Evolutionary conservation across 2,329 filamentous ascomycete genomes (phyloP).

Genomic region (Periglandula ipomoeae): DNA sequence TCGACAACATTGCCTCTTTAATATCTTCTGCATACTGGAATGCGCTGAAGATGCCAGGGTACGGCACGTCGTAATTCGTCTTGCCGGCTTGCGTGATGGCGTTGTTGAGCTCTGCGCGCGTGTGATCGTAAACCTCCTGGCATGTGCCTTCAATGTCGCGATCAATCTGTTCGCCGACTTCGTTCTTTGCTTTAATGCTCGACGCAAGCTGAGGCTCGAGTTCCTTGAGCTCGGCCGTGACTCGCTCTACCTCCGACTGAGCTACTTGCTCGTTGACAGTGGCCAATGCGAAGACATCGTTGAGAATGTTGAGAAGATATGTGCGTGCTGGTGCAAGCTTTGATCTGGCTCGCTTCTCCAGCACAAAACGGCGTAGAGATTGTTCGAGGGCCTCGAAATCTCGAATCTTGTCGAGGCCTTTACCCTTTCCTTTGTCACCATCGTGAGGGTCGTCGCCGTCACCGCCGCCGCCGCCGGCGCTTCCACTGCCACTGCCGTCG

Average conservation of each 20-base stretch:
- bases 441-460: conserved; percentile 48
- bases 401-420: conserved; percentile 76
- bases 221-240: conserved; percentile 68
- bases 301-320: conserved; percentile 86
- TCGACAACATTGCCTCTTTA: conserved; percentile 82
- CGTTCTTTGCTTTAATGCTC: conserved; percentile 67
- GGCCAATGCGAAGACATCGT: conserved; percentile 76
- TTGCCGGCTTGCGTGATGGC: conserved; percentile 72
- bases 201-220: conserved; percentile 80
- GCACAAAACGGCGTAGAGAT: conserved; percentile 81
- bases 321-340: conserved; percentile 94
- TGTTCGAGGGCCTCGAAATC: conserved; percentile 88
- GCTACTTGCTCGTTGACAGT: conserved; percentile 83
- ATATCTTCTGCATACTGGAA: conserved; percentile 92
- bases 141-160: conserved; percentile 76
- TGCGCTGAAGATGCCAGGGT: conserved; percentile 74
- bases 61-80: conserved; percentile 69
- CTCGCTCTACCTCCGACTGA: conserved; percentile 72
- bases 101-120: conserved; percentile 62
- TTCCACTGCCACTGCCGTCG: conserved; percentile 43
- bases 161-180: conserved; percentile 76
- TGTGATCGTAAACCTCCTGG: conserved; percentile 76
- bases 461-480: conserved; percentile 43
- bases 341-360: conserved; percentile 90
- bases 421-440: conserved; percentile 63